phyloP scores from a whole-genome alignment of 805 yeast genomes.

The Metschnikowia kofuensis region DNA sequence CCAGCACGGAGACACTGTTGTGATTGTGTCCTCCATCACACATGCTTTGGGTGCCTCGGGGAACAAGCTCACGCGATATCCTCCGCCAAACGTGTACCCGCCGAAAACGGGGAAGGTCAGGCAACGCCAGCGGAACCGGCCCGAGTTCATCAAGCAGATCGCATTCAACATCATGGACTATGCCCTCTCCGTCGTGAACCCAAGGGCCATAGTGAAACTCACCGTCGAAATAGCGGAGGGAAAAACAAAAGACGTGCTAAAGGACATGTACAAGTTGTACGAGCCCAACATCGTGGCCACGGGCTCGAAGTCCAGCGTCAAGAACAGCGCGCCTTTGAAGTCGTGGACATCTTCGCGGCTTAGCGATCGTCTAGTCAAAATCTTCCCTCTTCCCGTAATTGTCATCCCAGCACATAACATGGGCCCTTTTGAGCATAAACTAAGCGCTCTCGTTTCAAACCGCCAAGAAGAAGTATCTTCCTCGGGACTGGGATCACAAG shows the following conservation, averaged over 20 bases:
- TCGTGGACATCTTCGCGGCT: slow-evolving; percentile 63
- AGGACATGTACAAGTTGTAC: slow-evolving; percentile 59
- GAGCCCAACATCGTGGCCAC: slow-evolving; percentile 57
- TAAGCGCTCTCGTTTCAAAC: slow-evolving; percentile 34
- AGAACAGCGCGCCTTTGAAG: slow-evolving; percentile 47
- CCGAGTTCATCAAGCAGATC: slow-evolving; percentile 45
- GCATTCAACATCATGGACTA: slow-evolving; percentile 54
- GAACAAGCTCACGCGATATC: slow-evolving; percentile 8
- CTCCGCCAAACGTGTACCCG: slow-evolving; percentile 18
- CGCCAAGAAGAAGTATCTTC: background rate
- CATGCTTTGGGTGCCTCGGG: slow-evolving; percentile 14
- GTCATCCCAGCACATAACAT: slow-evolving; percentile 62
- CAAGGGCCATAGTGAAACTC: slow-evolving; percentile 45
- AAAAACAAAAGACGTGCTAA: slow-evolving; percentile 51
- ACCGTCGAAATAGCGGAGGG: slow-evolving; percentile 64
- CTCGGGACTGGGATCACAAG: background rate
- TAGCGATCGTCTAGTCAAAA: slow-evolving; percentile 62
- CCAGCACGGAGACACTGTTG: slow-evolving; percentile 64
- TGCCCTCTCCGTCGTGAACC: slow-evolving; percentile 44
- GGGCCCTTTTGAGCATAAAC: slow-evolving; percentile 46
- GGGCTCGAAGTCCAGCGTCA: slow-evolving; percentile 49
- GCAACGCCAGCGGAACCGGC: slow-evolving; percentile 39
- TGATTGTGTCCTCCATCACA: slow-evolving; percentile 55
- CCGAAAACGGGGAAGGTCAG: slow-evolving; percentile 30
- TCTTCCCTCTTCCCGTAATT: slow-evolving; percentile 63